These are phyloP conservation scores for Cyberlindnera bimundalis DNA, from an alignment of 805 yeast genomes.

Conservation along the genomic window DNA sequence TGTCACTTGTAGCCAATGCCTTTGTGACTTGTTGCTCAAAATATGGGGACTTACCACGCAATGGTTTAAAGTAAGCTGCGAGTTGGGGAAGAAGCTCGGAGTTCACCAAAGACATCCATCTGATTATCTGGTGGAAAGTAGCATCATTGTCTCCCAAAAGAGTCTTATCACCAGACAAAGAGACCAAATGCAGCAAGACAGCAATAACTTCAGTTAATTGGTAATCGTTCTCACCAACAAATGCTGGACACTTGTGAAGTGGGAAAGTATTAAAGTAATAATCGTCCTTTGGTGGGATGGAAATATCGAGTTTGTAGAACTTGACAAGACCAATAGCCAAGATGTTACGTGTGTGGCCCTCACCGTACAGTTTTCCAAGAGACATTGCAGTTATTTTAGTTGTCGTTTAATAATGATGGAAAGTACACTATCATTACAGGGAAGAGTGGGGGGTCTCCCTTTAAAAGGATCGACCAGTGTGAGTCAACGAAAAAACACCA, in stretches of 20 bases:
- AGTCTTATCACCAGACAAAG: constrained; percentile 30
- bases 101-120: constrained; percentile 75
- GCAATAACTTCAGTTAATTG: constrained; percentile 27
- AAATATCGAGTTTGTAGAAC: constrained; percentile 55
- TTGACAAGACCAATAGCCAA: constrained; percentile 50
- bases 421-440: too few species aligned
- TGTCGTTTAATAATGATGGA: too few species aligned
- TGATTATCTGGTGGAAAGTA: constrained; percentile 56
- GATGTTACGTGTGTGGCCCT: constrained; percentile 34
- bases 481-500: too few species aligned
- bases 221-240: constrained; percentile 34
- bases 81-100: constrained; percentile 51
- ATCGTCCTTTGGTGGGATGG: constrained; percentile 37
- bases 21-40: neutral
- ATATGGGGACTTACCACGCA: constrained; percentile 35
- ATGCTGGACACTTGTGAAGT: constrained; percentile 59
- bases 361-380: constrained; percentile 56
- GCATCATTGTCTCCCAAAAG: constrained; percentile 61
- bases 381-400: too few species aligned
- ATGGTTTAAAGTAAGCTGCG: constrained; percentile 50
- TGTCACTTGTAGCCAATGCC: constrained; percentile 32
- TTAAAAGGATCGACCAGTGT: too few species aligned
- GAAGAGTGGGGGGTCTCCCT: too few species aligned
- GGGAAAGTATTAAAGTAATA: constrained; percentile 52
- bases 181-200: neutral